Percentiles rank a stretch among this genome's conserved stretches.
These are phyloP conservation scores for Diaporthe sp. DNA, from an alignment of 2,329 filamentous ascomycete species.

Conservation along the genomic window DNA sequence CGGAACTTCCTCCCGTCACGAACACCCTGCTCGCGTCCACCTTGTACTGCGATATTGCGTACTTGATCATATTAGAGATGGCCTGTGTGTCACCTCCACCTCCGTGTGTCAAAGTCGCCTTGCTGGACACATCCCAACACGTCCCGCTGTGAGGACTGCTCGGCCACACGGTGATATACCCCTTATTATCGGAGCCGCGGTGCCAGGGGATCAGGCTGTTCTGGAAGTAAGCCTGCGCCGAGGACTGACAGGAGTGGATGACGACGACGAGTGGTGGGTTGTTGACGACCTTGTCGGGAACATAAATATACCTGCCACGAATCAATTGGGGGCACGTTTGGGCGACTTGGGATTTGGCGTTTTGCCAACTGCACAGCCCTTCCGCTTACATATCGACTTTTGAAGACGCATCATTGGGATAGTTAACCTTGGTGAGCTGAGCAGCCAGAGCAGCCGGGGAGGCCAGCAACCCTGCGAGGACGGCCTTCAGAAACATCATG, in stretches of 20 bases:
- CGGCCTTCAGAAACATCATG: slow-evolving; percentile 43
- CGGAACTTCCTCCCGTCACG: slow-evolving; percentile 52
- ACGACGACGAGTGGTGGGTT: slow-evolving; percentile 52
- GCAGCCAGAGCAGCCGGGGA: slow-evolving; percentile 43
- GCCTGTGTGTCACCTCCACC: slow-evolving; percentile 46
- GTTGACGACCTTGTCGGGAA: slow-evolving; percentile 51
- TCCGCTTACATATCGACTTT: slow-evolving; percentile 51
- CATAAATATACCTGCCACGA: slow-evolving; percentile 49
- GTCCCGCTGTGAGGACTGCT: slow-evolving; percentile 59
- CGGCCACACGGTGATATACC: slow-evolving; percentile 63
- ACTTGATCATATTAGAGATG: slow-evolving; percentile 47
- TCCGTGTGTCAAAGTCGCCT: slow-evolving; percentile 50
- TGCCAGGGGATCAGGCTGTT: slow-evolving; percentile 53
- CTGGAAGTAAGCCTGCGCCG: slow-evolving; percentile 51
- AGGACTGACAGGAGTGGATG: slow-evolving; percentile 54
- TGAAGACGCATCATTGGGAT: slow-evolving; percentile 52
- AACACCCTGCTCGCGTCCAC: slow-evolving; percentile 48
- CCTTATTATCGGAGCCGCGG: slow-evolving; percentile 50
- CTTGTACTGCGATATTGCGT: slow-evolving; percentile 48
- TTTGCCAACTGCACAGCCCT: not conserved
- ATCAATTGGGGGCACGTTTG: not conserved
- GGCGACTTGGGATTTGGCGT: not conserved
- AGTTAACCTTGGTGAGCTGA: slow-evolving; percentile 51
- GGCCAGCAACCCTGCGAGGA: slow-evolving; percentile 44
- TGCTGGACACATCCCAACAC: slow-evolving; percentile 71